These are phyloP conservation scores for Chenopodium formosanum DNA, from an alignment of 148 eudicot species.

Conservation along the genomic window DNA sequence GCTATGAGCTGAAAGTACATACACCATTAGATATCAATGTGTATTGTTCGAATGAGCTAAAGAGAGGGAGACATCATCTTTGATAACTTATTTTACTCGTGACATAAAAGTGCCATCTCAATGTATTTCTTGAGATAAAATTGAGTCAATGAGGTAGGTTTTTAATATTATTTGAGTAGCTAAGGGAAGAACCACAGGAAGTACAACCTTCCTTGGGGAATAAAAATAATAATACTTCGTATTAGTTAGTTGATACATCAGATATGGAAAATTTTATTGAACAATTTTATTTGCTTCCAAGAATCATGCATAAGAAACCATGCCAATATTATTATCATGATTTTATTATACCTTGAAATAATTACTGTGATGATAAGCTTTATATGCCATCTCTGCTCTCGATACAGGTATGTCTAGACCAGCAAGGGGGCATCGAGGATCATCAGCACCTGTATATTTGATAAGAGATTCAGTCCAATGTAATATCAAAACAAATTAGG, in stretches of 20 bases:
- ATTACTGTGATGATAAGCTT: conserved; percentile 42
- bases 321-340: background rate
- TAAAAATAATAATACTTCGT: background rate
- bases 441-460: conserved; percentile 58
- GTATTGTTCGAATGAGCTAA: background rate
- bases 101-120: background rate
- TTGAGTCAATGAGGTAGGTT: too few species aligned
- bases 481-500: background rate
- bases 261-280: background rate
- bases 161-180: too few species aligned
- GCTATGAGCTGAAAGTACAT: conserved; percentile 56
- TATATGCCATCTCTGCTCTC: conserved; percentile 46
- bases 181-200: background rate
- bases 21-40: background rate
- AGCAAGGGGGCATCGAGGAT: conserved; percentile 80
- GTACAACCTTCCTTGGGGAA: background rate
- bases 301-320: background rate
- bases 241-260: background rate
- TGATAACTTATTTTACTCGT: background rate
- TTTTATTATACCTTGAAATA: conserved; percentile 55
- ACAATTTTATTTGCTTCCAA: background rate
- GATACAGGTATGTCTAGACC: conserved; percentile 60
- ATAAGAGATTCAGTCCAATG: background rate
- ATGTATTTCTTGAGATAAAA: background rate
- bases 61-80: background rate